Percentiles rank a stretch among this genome's conserved stretches.
Conservation (phyloP, 371 early-diverging fungal genomes). For the Apophysomyces trapeziformis region DNA sequence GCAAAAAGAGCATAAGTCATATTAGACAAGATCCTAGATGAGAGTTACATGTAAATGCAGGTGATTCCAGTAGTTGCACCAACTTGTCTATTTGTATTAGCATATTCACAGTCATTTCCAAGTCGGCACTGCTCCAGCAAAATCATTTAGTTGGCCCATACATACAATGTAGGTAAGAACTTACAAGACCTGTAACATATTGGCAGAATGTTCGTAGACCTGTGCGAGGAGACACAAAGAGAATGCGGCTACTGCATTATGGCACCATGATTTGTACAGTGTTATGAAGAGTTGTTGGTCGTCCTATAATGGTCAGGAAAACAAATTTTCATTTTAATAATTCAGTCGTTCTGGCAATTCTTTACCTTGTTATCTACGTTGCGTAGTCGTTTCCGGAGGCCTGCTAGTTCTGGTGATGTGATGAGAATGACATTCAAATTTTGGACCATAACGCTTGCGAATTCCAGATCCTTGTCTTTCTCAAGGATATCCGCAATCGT, state of each 20-base stretch:
- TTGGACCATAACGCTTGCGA: constrained; percentile 92
- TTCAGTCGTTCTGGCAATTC: not conserved
- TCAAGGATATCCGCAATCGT: constrained; percentile 84
- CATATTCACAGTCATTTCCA: constrained; percentile 88
- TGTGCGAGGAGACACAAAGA: constrained; percentile 89
- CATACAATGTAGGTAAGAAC: constrained; percentile 11
- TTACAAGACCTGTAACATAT: constrained; percentile 78
- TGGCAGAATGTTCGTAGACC: constrained; percentile 85
- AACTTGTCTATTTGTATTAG: constrained; percentile 93
- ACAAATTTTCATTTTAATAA: not conserved
- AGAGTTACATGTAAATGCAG: constrained; percentile 84
- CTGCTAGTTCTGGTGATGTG: constrained; percentile 87
- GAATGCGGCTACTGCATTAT: constrained; percentile 88
- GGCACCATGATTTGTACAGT: constrained; percentile 90
- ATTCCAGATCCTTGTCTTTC: constrained; percentile 83
- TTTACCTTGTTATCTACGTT: constrained; percentile 66
- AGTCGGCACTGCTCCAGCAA: constrained; percentile 63
- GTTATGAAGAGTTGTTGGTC: constrained; percentile 76
- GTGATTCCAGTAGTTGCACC: constrained; percentile 93
- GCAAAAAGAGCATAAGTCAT: not conserved
- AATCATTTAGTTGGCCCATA: not conserved
- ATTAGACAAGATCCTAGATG: not conserved
- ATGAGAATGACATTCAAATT: constrained; percentile 90
- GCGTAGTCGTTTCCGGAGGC: constrained; percentile 73
- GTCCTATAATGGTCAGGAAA: constrained; percentile 29